phyloP scores from a whole-genome alignment of 2,329 filamentous ascomycete species.

The Aspergillus sp. region DNA sequence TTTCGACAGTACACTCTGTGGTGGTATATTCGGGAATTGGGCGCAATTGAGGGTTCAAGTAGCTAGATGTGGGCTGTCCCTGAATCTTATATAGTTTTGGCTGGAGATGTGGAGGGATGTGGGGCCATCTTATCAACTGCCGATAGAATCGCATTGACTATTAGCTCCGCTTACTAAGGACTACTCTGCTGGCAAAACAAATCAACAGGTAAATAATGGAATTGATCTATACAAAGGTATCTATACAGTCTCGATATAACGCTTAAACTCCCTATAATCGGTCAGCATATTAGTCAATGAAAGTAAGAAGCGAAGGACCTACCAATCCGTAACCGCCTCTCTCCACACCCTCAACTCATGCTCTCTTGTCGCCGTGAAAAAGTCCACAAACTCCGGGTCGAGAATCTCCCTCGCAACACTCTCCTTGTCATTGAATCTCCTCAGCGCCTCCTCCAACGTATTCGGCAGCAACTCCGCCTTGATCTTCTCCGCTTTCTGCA shows the following conservation, averaged over 20 bases:
- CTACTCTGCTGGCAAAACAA: no score
- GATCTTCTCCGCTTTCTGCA: conserved; percentile 65
- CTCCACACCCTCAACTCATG: conserved; percentile 89
- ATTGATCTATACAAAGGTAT: no score
- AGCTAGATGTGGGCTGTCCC: neutral
- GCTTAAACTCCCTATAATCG: conserved; percentile 62
- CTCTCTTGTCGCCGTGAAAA: conserved; percentile 87
- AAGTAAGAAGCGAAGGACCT: conserved; percentile 22
- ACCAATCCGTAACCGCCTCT: conserved; percentile 95
- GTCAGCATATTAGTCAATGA: conserved; percentile 5
- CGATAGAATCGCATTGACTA: no score
- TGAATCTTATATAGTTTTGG: neutral
- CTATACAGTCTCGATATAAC: conserved; percentile 72
- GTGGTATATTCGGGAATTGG: no score
- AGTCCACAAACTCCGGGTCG: conserved; percentile 90
- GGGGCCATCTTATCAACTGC: no score
- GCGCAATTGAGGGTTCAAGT: no score
- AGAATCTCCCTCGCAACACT: conserved; percentile 91
- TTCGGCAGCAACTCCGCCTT: conserved; percentile 62
- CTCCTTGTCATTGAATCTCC: conserved; percentile 69
- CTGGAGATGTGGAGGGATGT: no score
- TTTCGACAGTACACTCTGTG: conserved; percentile 10
- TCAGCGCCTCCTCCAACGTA: conserved; percentile 78
- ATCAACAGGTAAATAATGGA: no score
- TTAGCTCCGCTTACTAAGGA: no score